Percentiles rank a stretch among this genome's conserved stretches.
Evolutionary conservation across 257 asterid species (phyloP).

Genomic region (Capsicum rhomboideum): DNA sequence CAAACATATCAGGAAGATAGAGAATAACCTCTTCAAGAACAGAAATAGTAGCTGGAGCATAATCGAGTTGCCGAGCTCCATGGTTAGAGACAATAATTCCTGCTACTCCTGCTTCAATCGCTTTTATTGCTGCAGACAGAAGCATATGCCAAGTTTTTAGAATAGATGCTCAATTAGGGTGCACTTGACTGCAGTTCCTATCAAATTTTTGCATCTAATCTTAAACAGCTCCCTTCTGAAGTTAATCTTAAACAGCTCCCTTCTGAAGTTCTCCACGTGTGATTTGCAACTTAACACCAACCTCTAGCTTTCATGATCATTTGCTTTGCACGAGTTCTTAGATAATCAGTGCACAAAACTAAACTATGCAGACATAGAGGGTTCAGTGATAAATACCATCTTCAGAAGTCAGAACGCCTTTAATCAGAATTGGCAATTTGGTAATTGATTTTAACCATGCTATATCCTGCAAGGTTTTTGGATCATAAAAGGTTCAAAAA

Average conservation of each 20-base stretch:
- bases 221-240: too few species aligned
- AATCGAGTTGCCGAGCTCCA: constrained; percentile 63
- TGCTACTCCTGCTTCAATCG: constrained; percentile 50
- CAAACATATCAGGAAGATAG: neutral
- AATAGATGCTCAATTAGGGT: neutral
- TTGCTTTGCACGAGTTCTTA: neutral
- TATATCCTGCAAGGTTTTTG: constrained; percentile 40
- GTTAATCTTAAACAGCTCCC: neutral
- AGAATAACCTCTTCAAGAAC: constrained; percentile 53
- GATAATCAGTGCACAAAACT: neutral
- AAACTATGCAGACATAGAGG: neutral
- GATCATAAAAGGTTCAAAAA: neutral
- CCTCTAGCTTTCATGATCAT: neutral
- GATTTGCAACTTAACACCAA: neutral
- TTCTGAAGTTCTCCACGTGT: neutral
- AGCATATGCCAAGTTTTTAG: neutral
- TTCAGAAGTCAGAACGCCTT: constrained; percentile 60
- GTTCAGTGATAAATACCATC: constrained; percentile 28
- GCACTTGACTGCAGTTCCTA: neutral
- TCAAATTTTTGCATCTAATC: neutral
- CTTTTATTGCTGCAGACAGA: constrained; percentile 37
- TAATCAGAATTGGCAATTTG: constrained; percentile 45
- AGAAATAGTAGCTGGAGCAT: constrained; percentile 48
- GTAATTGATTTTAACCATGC: constrained; percentile 61
- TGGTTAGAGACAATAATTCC: constrained; percentile 62